phyloP scores from a whole-genome alignment of 768 basidiomycete species.

The Polyporus arcularius region DNA sequence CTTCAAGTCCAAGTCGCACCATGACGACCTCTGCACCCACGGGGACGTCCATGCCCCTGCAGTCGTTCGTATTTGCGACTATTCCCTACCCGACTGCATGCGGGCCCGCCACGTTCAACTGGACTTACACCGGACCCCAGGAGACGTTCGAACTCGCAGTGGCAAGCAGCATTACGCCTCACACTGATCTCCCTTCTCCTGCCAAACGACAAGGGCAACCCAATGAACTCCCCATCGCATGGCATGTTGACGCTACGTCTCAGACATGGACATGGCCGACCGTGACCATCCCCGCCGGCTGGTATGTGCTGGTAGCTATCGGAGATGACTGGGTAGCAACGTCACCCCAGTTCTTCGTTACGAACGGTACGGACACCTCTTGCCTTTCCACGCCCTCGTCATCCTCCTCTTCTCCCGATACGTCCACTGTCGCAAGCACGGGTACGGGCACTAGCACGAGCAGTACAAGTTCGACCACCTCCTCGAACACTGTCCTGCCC shows the following conservation, averaged over 20 bases:
- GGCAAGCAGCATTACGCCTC: conserved; percentile 7
- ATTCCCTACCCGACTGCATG: conserved; percentile 39
- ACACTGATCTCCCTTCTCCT: conserved; percentile 5
- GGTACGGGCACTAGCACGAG: conserved; percentile 1
- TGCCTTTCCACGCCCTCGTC: conserved; percentile 32
- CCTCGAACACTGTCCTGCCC: conserved; percentile 5
- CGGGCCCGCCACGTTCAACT: conserved; percentile 30
- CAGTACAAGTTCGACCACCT: conserved; percentile 1
- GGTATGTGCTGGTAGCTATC: conserved; percentile 41
- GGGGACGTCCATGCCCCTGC: not conserved
- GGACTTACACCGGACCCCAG: conserved; percentile 18
- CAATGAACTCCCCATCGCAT: conserved; percentile 27
- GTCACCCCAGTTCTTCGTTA: conserved; percentile 38
- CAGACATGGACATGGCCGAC: conserved; percentile 42
- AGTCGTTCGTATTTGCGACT: conserved; percentile 23
- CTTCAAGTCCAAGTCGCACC: not conserved
- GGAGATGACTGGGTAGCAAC: conserved; percentile 6
- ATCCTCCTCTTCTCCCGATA: conserved; percentile 8
- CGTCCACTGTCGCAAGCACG: conserved; percentile 11
- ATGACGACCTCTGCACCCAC: not conserved
- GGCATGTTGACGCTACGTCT: conserved; percentile 29
- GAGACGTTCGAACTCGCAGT: conserved; percentile 20
- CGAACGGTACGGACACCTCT: conserved; percentile 36
- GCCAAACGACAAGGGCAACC: conserved; percentile 13
- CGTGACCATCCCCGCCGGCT: conserved; percentile 50